Base-by-base conservation (phyloP, 1,284 basidiomycete genomes). In the Hemileia vastatrix region DNA sequence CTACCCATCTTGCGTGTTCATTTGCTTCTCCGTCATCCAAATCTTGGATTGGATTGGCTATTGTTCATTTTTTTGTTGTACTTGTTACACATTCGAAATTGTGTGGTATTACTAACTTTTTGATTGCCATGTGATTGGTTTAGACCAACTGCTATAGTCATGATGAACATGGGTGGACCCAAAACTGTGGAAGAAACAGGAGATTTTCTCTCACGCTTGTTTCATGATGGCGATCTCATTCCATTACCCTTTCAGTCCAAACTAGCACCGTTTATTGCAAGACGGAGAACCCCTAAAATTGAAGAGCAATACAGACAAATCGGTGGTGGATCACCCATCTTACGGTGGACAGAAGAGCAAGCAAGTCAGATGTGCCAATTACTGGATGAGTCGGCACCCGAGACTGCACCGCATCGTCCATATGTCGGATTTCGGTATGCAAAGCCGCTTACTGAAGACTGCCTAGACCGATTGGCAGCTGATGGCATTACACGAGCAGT, bases 101-200 rank as follows among this genome's bases (percentile, higher is more conserved):
- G n/a, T n/a, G n/a, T n/a, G n/a, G n/a, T n/a, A n/a, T n/a, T n/a
- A n/a, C n/a, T n/a, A n/a, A n/a, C n/a, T n/a, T n/a, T n/a, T n/a
- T n/a, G n/a, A n/a, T n/a, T n/a, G n/a, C n/a, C n/a, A n/a, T n/a
- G n/a, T 53, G 52, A 53, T 19, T 18, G n/a, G 24, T 21, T 24
- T n/a, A 59, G 57, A 45, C 57, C 57, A 27, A 78, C 74, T 88
- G 94, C 87, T 44, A 83, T 98, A 64, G 88, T 98, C 33, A 89
- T 98, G 87, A 81, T 98, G 79, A 98, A 97, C 78, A 97, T 98
- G 94, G 94, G 94, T 51, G 94, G 94, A 0, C 94, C 94, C 8
- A 84, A 87, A 45, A 95, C 90, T 54, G 90, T 75, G 11, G 71
- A 75, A 18, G 77, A 79, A 52, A 77, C 77, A 2, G 72, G 75